Base-by-base conservation (phyloP, 2,329 filamentous ascomycete species). In the Kalmusia sp. region DNA sequence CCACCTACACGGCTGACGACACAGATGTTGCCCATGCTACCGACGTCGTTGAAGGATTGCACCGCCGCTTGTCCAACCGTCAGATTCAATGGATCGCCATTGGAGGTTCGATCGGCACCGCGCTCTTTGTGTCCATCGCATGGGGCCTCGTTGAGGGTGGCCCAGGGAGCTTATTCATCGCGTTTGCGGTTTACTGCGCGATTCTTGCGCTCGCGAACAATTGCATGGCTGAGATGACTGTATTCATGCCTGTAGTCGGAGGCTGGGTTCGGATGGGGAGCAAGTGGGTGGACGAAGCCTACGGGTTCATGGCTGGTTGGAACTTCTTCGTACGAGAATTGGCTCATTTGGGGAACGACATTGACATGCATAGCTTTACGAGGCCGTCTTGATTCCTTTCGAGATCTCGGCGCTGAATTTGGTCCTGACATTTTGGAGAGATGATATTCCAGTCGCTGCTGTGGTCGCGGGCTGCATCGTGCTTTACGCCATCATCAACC, bases 241-340 rank as follows among this genome's bases (percentile, higher is more conserved):
- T 79, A n/a, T 80, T 80, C 51, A 83, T 84, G 77, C 85, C 85
- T 22, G 79, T 87, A 22, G 79, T 78, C 24, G 84, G 84, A 47
- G 81, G 80, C 2, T 87, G 86, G 65, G 81, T 87, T 55, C 82
- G 84, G 48, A 77, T 86, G 55, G 84, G 84, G 3, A 83, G 83
- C 31, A 77, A 84, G 59, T 87, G 83, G 81, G 82, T 83, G 11
- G 85, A 87, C 68, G 84, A 86, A 24, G 78, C 85, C 5, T 77
- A 85, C 24, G 84, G 84, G 19, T 86, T 87, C 63, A 79, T 77
- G 64, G 73, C 72, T 34, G 78, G 77, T 17, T 77, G 74, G 72
- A 79, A 77, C 44, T 72, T 80, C 52, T 78, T 79, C 43, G 52
- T 55, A 35, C 22, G 33, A 30, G 76, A 79, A 43, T 39, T 27